Evolutionary conservation across 306 rosid genomes (phyloP).

Genomic region (Trifolium subterraneum): DNA sequence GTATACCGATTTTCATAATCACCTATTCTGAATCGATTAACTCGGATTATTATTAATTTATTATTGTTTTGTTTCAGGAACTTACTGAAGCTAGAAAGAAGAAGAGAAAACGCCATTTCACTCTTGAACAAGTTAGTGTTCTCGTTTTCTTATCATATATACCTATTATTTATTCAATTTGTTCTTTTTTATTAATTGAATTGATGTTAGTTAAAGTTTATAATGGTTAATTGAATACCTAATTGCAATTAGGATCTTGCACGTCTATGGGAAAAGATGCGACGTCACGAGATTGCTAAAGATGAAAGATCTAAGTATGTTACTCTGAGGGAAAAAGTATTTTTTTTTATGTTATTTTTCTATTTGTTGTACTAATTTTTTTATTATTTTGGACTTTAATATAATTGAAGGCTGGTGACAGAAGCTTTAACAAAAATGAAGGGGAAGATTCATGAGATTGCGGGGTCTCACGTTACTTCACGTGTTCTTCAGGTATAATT

Average conservation of each 20-base stretch:
- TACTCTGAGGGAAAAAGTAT: slow-evolving; percentile 24
- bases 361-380: not conserved
- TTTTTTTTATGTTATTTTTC: not conserved
- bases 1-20: slow-evolving; percentile 40
- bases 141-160: not conserved
- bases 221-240: slow-evolving; percentile 30
- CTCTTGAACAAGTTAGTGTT: slow-evolving; percentile 73
- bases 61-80: slow-evolving; percentile 60
- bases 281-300: slow-evolving; percentile 72
- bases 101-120: slow-evolving; percentile 81
- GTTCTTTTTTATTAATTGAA: slow-evolving; percentile 12
- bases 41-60: not conserved
- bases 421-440: slow-evolving; percentile 90
- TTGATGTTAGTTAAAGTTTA: not conserved
- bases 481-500: slow-evolving; percentile 93
- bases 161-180: no score
- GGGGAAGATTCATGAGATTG: slow-evolving; percentile 94
- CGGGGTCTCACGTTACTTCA: slow-evolving; percentile 87
- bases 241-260: slow-evolving; percentile 73
- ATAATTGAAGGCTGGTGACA: slow-evolving; percentile 63
- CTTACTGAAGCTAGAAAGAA: slow-evolving; percentile 85
- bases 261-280: slow-evolving; percentile 92
- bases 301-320: slow-evolving; percentile 87
- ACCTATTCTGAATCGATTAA: slow-evolving; percentile 19
- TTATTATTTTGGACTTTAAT: not conserved